phyloP scores from a whole-genome alignment of 352 stramenopile species.

The Phytophthora idaei region DNA sequence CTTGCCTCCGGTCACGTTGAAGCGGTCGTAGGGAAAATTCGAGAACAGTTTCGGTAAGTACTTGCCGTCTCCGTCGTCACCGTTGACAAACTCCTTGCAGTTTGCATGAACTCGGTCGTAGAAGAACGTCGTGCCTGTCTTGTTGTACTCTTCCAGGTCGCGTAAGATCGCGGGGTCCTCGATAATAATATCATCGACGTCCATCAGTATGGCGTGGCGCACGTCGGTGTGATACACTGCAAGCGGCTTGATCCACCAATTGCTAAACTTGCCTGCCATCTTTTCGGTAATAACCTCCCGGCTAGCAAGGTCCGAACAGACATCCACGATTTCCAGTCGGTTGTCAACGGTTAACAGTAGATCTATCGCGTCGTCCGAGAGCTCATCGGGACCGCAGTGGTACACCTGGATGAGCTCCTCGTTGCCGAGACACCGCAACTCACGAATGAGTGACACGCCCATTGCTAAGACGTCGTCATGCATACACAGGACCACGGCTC shows the following conservation, averaged over 20 bases:
- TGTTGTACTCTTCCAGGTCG: not conserved
- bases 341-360: not conserved
- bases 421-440: not conserved
- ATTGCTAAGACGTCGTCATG: not conserved
- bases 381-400: not conserved
- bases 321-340: not conserved
- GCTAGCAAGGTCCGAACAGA: not conserved
- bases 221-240: not conserved
- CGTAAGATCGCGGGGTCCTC: not conserved
- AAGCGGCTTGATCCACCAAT: conserved; percentile 1
- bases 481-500: not conserved
- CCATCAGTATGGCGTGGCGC: not conserved
- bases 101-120: not conserved
- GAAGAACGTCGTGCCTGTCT: conserved; percentile 2
- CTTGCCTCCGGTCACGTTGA: not conserved
- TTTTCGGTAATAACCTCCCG: not conserved
- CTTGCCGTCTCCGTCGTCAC: not conserved
- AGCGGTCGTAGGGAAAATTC: not conserved
- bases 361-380: not conserved
- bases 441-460: not conserved
- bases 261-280: not conserved
- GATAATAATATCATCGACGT: not conserved
- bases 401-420: not conserved
- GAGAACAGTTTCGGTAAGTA: not conserved
- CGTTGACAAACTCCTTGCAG: not conserved